Base-by-base conservation (phyloP, 179 eudicot genomes). In the Drosera spatulata region DNA sequence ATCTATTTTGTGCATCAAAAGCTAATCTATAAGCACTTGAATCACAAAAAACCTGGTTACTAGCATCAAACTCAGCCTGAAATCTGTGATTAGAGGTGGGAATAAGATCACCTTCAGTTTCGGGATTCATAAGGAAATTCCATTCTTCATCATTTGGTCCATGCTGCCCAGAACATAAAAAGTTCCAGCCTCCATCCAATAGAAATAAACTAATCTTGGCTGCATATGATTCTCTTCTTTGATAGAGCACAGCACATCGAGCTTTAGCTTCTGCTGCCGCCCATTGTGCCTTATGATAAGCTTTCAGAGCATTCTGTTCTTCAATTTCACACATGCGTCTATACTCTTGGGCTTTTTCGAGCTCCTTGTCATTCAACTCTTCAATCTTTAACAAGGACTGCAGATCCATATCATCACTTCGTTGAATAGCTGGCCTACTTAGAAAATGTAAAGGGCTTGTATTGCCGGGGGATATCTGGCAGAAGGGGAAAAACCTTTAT, bases 331-430 rank as follows among this genome's bases (percentile, higher is more conserved):
- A 84, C 63, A 72, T 78, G 50, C 65, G 82, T 43, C 95, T 79
- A 59, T 71, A 75, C 69, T 82, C 91, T 62, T 82, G 95, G 41
- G 91, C 95, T 75, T 80, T 81, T 67, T 87, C 91, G 68, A 87
- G 74, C 78, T 85, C 86, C 70, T 85, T 87, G 59, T 87, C 88
- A 66, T 78, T 78, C 71, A 76, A 71, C 50, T 82, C 91, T 66
- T 82, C 95, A 7, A 73, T 38, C 39, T 82, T 80, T 52, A 85
- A 49, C 48, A 82, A 59, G 46, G 84, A 70, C 41, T 71, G 73
- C 15, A 73, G 48, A 63, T 80, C 84, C 62, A 73, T 53, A 39
- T 74, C 63, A 56, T 63, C 63, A 62, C 60, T 63, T 51, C 58
- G 73, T 6, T 64, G 55, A 57, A 53, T 62, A 60, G 59, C 62